phyloP scores from a whole-genome alignment of 2,329 filamentous ascomycete species.

The Talaromyces sp. region DNA sequence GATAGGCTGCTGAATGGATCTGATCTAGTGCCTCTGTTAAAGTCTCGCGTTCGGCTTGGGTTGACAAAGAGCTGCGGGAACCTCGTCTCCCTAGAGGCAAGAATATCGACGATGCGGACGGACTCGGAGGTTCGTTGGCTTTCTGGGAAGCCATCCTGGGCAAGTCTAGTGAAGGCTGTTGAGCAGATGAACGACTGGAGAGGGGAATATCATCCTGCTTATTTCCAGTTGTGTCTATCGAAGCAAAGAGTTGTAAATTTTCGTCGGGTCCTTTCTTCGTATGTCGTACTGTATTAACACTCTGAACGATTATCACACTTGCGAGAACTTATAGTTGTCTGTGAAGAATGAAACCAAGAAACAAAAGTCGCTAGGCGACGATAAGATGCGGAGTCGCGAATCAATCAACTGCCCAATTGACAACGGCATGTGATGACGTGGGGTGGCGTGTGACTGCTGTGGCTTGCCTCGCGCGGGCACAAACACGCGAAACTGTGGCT shows the following conservation, averaged over 20 bases:
- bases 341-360: constrained; percentile 8
- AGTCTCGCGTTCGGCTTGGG: constrained; percentile 67
- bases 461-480: constrained; percentile 27
- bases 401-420: constrained; percentile 10
- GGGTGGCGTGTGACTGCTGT: constrained; percentile 18
- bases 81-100: constrained; percentile 45
- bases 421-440: constrained; percentile 19
- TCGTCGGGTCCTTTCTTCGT: not conserved
- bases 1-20: constrained; percentile 85
- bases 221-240: not conserved
- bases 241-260: not conserved
- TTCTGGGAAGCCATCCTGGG: constrained; percentile 36
- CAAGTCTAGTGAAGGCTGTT: constrained; percentile 8
- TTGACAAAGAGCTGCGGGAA: constrained; percentile 51
- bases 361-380: not conserved
- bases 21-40: constrained; percentile 75
- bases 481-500: constrained; percentile 22
- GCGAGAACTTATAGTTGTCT: not conserved
- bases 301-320: not conserved
- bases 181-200: constrained; percentile 11
- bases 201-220: constrained; percentile 14
- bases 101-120: constrained; percentile 44
- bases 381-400: constrained; percentile 17
- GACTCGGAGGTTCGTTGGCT: constrained; percentile 40
- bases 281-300: not conserved